These are phyloP conservation scores for Abrus precatorius DNA, from an alignment of 306 rosid genomes.

Conservation along the genomic window DNA sequence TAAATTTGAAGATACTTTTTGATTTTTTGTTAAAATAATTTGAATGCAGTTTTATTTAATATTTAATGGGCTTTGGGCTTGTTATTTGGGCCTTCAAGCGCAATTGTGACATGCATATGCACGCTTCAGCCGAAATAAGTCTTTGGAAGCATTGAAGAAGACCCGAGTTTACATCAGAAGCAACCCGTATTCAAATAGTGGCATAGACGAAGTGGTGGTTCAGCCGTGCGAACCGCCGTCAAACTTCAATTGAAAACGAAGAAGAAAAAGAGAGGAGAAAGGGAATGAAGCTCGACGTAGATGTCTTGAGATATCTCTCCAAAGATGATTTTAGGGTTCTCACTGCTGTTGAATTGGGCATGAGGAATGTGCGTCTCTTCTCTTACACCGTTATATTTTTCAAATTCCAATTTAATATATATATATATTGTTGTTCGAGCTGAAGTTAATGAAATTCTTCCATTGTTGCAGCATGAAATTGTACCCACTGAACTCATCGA, in stretches of 20 bases:
- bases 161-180: too few species aligned
- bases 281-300: constrained; percentile 81
- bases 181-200: too few species aligned
- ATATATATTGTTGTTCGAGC: background rate
- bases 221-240: background rate
- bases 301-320: constrained; percentile 80
- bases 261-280: background rate
- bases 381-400: background rate
- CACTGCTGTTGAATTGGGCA: constrained; percentile 91
- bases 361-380: constrained; percentile 71
- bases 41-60: too few species aligned
- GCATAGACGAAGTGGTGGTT: too few species aligned
- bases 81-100: too few species aligned
- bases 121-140: too few species aligned
- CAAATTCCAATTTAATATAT: background rate
- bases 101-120: too few species aligned
- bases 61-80: too few species aligned
- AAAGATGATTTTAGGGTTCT: constrained; percentile 97
- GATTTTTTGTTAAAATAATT: too few species aligned
- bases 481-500: constrained; percentile 80
- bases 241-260: background rate
- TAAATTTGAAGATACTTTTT: too few species aligned
- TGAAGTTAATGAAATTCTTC: constrained; percentile 5
- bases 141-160: too few species aligned
- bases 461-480: constrained; percentile 72